Conservation (phyloP, 176 grass and related monocot genomes). For the Guadua angustifolia region DNA sequence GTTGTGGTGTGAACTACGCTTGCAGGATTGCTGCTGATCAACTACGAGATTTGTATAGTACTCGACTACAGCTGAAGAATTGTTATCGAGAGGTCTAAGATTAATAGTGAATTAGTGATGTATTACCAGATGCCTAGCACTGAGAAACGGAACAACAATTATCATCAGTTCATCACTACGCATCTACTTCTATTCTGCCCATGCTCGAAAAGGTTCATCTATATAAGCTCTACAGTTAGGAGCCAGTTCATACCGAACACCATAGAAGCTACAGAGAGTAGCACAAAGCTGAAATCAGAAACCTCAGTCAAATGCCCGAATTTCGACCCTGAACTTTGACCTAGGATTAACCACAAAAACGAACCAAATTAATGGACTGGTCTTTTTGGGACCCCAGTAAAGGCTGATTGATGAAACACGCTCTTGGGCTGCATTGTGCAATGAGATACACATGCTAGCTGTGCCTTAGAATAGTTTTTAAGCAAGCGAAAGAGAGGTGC, state of each 20-base stretch:
- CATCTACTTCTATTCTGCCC: neutral
- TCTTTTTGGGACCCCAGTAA: neutral
- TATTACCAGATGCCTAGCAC: neutral
- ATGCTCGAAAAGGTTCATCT: neutral
- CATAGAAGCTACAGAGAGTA: neutral
- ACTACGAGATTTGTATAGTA: neutral
- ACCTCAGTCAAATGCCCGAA: neutral
- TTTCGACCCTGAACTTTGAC: neutral
- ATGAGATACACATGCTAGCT: conserved; percentile 27
- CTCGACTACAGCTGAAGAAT: neutral
- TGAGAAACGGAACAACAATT: neutral
- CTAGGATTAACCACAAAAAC: neutral
- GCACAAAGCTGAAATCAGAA: neutral
- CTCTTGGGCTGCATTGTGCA: neutral
- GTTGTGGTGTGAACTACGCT: too few relatives aligned
- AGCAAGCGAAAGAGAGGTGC: neutral
- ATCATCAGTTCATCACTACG: neutral
- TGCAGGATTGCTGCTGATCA: neutral
- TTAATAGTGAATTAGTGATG: neutral
- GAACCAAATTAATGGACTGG: neutral
- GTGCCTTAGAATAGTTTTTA: neutral
- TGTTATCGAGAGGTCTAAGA: neutral
- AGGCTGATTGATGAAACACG: neutral
- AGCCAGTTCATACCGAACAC: neutral
- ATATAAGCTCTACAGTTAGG: neutral